Evolutionary conservation across 31 red algal genomes (phyloP).

Genomic region (Asparagopsis taxiformis): DNA sequence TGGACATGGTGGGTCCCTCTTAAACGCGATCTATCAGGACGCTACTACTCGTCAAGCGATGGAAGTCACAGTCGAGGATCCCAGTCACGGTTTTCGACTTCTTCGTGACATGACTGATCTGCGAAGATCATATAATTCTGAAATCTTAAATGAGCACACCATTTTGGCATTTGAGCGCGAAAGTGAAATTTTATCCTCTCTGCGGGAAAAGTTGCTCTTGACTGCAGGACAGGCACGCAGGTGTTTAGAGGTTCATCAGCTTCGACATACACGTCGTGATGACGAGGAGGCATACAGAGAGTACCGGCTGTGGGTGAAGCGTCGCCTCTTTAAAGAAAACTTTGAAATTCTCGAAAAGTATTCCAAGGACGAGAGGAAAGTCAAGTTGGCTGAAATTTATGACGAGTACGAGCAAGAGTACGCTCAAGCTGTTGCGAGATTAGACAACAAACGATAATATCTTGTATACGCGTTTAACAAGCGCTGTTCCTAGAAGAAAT

Average conservation of each 20-base stretch:
- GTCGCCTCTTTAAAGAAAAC: conserved; percentile 57
- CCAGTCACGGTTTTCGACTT: conserved; percentile 40
- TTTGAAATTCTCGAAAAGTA: conserved; percentile 51
- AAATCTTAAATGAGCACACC: conserved; percentile 15
- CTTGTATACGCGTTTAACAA: not conserved
- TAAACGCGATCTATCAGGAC: conserved; percentile 59
- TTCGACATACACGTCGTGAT: conserved; percentile 24
- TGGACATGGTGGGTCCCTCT: conserved; percentile 60
- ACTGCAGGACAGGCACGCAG: conserved; percentile 54
- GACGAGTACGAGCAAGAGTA: conserved; percentile 54
- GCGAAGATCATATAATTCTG: conserved; percentile 16
- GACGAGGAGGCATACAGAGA: conserved; percentile 35
- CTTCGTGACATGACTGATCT: conserved; percentile 63
- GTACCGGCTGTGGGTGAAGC: conserved; percentile 77
- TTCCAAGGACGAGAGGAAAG: conserved; percentile 61
- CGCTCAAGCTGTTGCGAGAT: conserved; percentile 9
- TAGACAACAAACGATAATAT: conserved; percentile 1
- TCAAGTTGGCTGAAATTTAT: conserved; percentile 73
- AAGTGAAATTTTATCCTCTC: conserved; percentile 7
- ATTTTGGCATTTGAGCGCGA: conserved; percentile 15
- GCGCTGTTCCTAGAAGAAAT: not conserved
- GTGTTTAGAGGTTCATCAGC: conserved; percentile 50
- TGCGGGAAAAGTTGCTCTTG: conserved; percentile 23
- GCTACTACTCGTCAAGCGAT: conserved; percentile 35
- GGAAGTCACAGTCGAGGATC: conserved; percentile 82